Evolutionary conservation across 75 land plant genomes (phyloP).

Genomic region (Larix kaempferi): DNA sequence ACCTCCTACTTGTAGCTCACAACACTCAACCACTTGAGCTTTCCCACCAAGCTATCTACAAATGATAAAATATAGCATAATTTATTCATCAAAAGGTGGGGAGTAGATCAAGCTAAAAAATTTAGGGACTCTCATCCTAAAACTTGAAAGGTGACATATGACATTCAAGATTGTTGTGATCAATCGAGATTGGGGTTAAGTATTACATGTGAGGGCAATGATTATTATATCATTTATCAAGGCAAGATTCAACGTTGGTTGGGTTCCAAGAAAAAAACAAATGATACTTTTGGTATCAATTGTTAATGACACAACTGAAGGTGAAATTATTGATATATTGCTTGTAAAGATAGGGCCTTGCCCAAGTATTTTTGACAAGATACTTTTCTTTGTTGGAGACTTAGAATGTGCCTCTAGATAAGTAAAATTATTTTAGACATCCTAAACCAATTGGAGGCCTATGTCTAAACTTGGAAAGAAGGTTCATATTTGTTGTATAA

Average conservation of each 20-base stretch:
- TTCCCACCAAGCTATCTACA: no score
- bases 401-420: constrained; percentile 6
- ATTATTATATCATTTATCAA: constrained; percentile 48
- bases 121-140: constrained; percentile 32
- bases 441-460: not conserved
- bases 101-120: constrained; percentile 32
- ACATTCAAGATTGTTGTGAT: constrained; percentile 56
- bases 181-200: constrained; percentile 52
- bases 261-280: constrained; percentile 20
- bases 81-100: constrained; percentile 62
- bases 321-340: not conserved
- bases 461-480: not conserved
- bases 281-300: not conserved
- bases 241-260: constrained; percentile 51
- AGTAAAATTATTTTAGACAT: not conserved
- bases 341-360: constrained; percentile 4
- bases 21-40: no score
- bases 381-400: constrained; percentile 11
- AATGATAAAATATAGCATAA: constrained; percentile 37
- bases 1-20: no score
- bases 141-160: constrained; percentile 54
- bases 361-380: not conserved
- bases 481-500: not conserved
- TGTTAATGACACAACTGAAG: not conserved
- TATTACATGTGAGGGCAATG: constrained; percentile 47